Conservation (phyloP, 2,329 filamentous ascomycete genomes). For the Aspergillus fumigatiaffinis region DNA sequence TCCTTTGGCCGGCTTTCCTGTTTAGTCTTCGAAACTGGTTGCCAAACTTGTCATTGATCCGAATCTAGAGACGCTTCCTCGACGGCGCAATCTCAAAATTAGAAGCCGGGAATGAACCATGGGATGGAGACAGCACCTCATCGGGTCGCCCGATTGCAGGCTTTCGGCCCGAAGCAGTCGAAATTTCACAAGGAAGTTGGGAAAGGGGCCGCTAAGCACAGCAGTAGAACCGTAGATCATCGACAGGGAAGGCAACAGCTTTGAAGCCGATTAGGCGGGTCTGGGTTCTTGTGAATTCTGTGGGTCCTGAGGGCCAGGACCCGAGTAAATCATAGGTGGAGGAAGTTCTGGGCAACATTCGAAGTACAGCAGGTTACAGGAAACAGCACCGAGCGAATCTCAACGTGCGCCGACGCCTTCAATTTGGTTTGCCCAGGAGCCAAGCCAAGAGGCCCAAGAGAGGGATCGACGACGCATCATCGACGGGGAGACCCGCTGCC, state of each 20-base stretch:
- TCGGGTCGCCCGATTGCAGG: neutral
- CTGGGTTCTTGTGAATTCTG: neutral
- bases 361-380: neutral
- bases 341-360: neutral
- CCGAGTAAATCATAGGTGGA: neutral
- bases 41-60: neutral
- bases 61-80: neutral
- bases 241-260: neutral
- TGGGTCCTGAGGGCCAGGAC: neutral
- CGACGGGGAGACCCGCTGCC: conserved; percentile 26
- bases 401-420: conserved; percentile 12
- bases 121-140: neutral
- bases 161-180: neutral
- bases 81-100: neutral
- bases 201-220: neutral
- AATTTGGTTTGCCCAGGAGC: conserved; percentile 13
- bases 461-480: conserved; percentile 29
- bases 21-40: neutral
- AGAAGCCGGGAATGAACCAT: neutral
- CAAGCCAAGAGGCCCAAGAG: conserved; percentile 29
- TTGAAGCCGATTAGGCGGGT: neutral
- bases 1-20: neutral
- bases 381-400: neutral
- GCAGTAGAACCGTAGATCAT: neutral
- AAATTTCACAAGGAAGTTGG: neutral